phyloP scores from a whole-genome alignment of 768 basidiomycete species.

The Pleurotus sapidus region DNA sequence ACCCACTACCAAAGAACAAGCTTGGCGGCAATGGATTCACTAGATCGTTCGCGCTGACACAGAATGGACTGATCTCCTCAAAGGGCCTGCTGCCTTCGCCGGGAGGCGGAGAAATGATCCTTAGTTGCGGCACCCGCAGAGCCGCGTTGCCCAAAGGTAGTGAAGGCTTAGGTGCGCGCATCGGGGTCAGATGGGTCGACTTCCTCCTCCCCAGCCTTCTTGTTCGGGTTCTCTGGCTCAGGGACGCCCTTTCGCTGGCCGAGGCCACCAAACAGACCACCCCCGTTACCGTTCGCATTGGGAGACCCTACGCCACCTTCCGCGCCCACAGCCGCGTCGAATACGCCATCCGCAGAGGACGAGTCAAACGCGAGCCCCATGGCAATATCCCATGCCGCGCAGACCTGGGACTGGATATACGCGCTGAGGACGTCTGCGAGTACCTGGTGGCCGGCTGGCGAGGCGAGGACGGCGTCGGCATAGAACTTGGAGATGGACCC shows the following conservation, averaged over 20 bases:
- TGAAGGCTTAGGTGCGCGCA: slow-evolving; percentile 7
- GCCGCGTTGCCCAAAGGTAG: slow-evolving; percentile 23
- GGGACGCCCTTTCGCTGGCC: slow-evolving; percentile 81
- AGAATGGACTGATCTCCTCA: slow-evolving; percentile 87
- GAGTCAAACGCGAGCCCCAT: slow-evolving; percentile 66
- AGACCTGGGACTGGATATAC: slow-evolving; percentile 90
- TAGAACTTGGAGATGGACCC: slow-evolving; percentile 66
- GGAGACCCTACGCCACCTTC: slow-evolving; percentile 11
- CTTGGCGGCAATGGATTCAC: slow-evolving; percentile 96
- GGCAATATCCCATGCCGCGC: slow-evolving; percentile 77
- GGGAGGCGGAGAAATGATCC: slow-evolving; percentile 65
- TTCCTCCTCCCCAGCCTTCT: slow-evolving; percentile 27
- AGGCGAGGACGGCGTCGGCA: slow-evolving; percentile 82
- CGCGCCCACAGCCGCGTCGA: slow-evolving; percentile 21
- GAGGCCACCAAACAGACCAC: slow-evolving; percentile 79
- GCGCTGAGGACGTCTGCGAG: slow-evolving; percentile 89
- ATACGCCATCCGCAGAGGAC: slow-evolving; percentile 20
- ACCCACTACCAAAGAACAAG: slow-evolving; percentile 91
- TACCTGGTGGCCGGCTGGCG: slow-evolving; percentile 74
- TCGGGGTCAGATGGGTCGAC: slow-evolving; percentile 18
- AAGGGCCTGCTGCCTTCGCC: slow-evolving; percentile 45
- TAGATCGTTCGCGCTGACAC: slow-evolving; percentile 95
- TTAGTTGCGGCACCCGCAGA: slow-evolving; percentile 62
- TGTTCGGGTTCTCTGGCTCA: slow-evolving; percentile 33
- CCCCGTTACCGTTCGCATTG: slow-evolving; percentile 35